Base-by-base conservation (phyloP, 2,329 filamentous ascomycete species). In the Cryphonectria japonica region DNA sequence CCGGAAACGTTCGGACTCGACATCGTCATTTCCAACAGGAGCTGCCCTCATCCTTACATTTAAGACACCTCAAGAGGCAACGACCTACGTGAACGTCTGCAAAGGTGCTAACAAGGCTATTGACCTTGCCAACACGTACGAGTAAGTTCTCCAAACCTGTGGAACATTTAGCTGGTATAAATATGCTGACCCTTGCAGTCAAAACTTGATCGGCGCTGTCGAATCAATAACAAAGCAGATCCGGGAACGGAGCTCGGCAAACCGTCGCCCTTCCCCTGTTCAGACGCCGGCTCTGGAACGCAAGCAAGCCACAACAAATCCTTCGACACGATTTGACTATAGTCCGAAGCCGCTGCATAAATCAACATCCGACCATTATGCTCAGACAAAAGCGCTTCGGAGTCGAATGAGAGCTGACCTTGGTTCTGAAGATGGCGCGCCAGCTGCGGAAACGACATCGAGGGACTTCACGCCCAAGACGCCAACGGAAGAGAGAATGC, bases 41-140 rank as follows among this genome's bases (percentile, higher is more conserved):
- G 7, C 39, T 0, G 8, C 14, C 1, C 26, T 72, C 34, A 63
- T 39, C 29, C 13, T 73, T 9, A 14, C 60, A 7, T 72, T 73
- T 69, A 43, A 6, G 22, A 72, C 63, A 66, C 62, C 68, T 68
- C 68, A 72, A 39, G 37, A 72, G 41, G 66, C 67, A 62, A 59
- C 60, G 26, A 11, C 39, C 7, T 71, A 60, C 39, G 52, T 68
- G 19, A 14, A 3, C 0, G n/a, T n/a, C 0, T 69, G 37, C 39
- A 32, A 32, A 22, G 14, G 1, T 14, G 39, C 43, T 37, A 54
- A 43, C 29, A 7, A 2, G 2, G 34, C 22, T 19, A 61, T 41
- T 9, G 13, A 26, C 5, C n/a, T 29, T 8, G 22, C n/a, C 1
- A 46, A n/a, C 39, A 1, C 6, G n/a, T 14, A 43, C 34, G 62